phyloP scores from a whole-genome alignment of 2,329 filamentous ascomycete species.

The Lachnellula occidentalis region DNA sequence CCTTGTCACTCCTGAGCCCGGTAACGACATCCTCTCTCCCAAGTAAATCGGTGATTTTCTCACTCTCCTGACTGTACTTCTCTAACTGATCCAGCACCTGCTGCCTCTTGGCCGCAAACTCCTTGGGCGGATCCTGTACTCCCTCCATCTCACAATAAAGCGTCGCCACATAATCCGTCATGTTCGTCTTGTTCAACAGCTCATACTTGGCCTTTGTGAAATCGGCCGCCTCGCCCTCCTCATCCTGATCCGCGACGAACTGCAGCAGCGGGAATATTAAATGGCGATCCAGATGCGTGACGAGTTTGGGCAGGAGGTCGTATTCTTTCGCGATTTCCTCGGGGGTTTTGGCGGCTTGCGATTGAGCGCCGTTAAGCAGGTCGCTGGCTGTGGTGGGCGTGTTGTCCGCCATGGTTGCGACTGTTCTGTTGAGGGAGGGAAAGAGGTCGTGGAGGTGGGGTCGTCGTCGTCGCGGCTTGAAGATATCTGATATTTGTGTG shows the following conservation, averaged over 20 bases:
- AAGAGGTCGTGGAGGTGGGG: slow-evolving; percentile 9
- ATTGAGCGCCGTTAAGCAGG: slow-evolving; percentile 10
- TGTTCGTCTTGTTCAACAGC: slow-evolving; percentile 94
- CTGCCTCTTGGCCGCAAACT: slow-evolving; percentile 85
- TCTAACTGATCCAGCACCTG: slow-evolving; percentile 79
- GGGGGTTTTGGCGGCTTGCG: slow-evolving; percentile 38
- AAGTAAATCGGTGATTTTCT: slow-evolving; percentile 81
- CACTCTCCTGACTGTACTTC: slow-evolving; percentile 79
- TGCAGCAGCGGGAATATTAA: slow-evolving; percentile 95
- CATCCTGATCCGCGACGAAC: slow-evolving; percentile 77
- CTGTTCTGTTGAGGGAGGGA: slow-evolving; percentile 9
- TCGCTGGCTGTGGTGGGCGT: slow-evolving; percentile 19
- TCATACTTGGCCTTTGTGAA: slow-evolving; percentile 85
- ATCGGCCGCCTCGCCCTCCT: slow-evolving; percentile 61
- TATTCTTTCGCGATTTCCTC: slow-evolving; percentile 44
- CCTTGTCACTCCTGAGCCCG: slow-evolving; percentile 92
- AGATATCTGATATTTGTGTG: slow-evolving; percentile 20
- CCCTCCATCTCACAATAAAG: slow-evolving; percentile 86
- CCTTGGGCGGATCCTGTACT: slow-evolving; percentile 69
- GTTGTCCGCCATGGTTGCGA: slow-evolving; percentile 45
- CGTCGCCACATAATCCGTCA: slow-evolving; percentile 95
- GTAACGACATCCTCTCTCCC: slow-evolving; percentile 85
- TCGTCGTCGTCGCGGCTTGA: background rate
- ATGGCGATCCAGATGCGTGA: slow-evolving; percentile 90
- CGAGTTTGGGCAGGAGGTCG: slow-evolving; percentile 73